A percentile compares a stretch with the other conserved stretches of the same genome.
These are phyloP conservation scores for Boletus tylopilopsis DNA, from an alignment of 768 basidiomycete genomes.

Conservation along the genomic window DNA sequence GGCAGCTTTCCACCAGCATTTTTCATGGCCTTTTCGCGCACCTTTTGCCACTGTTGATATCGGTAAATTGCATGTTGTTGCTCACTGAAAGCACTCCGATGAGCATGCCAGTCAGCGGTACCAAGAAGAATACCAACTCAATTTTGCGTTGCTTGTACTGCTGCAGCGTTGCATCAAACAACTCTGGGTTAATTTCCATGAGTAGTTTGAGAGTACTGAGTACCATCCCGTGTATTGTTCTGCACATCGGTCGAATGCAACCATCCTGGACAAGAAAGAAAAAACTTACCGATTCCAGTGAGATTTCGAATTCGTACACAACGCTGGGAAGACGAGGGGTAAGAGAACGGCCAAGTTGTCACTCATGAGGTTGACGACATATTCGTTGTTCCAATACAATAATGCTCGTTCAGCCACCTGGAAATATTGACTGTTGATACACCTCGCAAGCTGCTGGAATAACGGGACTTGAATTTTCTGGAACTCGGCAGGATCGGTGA, in stretches of 20 bases:
- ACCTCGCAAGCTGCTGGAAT: constrained; percentile 92
- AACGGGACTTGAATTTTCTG: constrained; percentile 90
- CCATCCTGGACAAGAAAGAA: neutral
- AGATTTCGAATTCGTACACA: constrained; percentile 93
- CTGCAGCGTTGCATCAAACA: constrained; percentile 91
- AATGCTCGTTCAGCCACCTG: constrained; percentile 97
- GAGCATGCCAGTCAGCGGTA: neutral
- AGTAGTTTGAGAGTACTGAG: constrained; percentile 97
- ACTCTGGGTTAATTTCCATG: constrained; percentile 98
- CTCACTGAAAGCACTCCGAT: constrained; percentile 51
- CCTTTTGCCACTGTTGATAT: constrained; percentile 86
- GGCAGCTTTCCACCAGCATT: constrained; percentile 75
- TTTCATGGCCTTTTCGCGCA: constrained; percentile 71
- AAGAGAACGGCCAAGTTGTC: constrained; percentile 87
- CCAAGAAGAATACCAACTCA: constrained; percentile 52
- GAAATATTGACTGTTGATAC: constrained; percentile 99
- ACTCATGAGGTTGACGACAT: constrained; percentile 98
- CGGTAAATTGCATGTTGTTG: constrained; percentile 80
- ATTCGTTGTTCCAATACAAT: constrained; percentile 99
- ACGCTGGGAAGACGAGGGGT: constrained; percentile 94
- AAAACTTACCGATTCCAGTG: constrained; percentile 96
- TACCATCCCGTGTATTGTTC: constrained; percentile 98
- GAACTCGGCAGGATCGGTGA: constrained; percentile 95
- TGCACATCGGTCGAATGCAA: constrained; percentile 32
- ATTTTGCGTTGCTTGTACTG: constrained; percentile 88